These are phyloP conservation scores for Oleoguttula mirabilis DNA, from an alignment of 495 filamentous ascomycete genomes.

Conservation along the genomic window DNA sequence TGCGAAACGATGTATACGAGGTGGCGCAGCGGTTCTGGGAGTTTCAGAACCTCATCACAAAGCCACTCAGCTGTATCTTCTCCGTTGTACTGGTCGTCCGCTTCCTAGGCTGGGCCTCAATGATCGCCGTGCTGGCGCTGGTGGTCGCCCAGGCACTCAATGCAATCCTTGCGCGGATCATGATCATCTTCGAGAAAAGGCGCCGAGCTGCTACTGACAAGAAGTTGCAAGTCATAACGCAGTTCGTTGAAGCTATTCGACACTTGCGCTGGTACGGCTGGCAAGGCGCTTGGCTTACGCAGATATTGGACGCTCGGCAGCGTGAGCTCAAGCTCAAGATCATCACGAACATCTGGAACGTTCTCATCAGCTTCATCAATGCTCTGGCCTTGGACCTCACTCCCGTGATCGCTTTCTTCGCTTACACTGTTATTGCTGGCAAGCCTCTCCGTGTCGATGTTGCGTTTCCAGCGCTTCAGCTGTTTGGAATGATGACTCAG, in stretches of 20 bases:
- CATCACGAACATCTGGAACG: conserved; percentile 48
- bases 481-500: conserved; percentile 60
- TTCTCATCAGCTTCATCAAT: conserved; percentile 50
- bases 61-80: conserved; percentile 55
- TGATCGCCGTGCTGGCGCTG: conserved; percentile 55
- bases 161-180: conserved; percentile 44
- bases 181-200: conserved; percentile 50
- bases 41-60: conserved; percentile 49
- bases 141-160: conserved; percentile 54
- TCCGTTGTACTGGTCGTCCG: conserved; percentile 59
- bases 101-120: conserved; percentile 66
- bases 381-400: conserved; percentile 54
- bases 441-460: conserved; percentile 57
- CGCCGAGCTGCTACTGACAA: conserved; percentile 57
- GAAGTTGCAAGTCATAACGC: conserved; percentile 60
- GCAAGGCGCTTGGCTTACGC: conserved; percentile 65
- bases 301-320: conserved; percentile 58
- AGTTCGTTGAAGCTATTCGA: conserved; percentile 75
- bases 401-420: conserved; percentile 65
- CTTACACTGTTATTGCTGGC: conserved; percentile 57
- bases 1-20: conserved; percentile 68
- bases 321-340: conserved; percentile 54
- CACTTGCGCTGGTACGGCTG: conserved; percentile 80
- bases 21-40: conserved; percentile 77
- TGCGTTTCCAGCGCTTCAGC: conserved; percentile 68